phyloP scores from a whole-genome alignment of 495 filamentous ascomycete genomes.

The Podospora pseudocomata region DNA sequence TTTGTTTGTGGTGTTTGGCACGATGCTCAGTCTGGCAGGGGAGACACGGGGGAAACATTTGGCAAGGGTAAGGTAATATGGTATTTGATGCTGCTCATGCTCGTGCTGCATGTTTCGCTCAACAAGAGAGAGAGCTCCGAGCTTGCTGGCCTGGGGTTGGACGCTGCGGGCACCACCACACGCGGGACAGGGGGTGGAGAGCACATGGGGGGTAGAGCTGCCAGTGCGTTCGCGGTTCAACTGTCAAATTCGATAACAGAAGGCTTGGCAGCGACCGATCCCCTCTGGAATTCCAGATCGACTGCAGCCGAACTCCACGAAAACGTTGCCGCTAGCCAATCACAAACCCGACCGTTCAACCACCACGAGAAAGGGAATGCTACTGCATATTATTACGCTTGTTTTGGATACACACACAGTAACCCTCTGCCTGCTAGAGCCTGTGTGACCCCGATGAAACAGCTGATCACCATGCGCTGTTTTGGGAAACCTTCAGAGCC shows the following conservation, averaged over 20 bases:
- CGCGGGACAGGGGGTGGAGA: neutral
- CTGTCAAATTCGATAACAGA: constrained; percentile 1
- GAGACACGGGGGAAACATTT: neutral
- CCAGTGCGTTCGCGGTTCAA: no score
- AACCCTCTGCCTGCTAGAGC: neutral
- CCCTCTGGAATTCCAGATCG: constrained; percentile 5
- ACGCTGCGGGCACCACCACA: neutral
- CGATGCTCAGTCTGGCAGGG: neutral
- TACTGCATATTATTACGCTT: neutral
- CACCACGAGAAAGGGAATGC: neutral
- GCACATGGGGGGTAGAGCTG: no score
- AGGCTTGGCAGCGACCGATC: constrained; percentile 12
- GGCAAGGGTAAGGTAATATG: neutral
- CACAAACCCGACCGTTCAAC: neutral
- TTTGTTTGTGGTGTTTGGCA: constrained; percentile 1
- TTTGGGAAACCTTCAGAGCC: neutral
- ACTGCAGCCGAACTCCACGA: neutral
- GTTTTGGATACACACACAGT: neutral
- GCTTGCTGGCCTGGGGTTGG: constrained; percentile 1
- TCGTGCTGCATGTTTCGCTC: neutral
- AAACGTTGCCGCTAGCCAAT: neutral
- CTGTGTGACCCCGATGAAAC: neutral
- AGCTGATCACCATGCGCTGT: neutral
- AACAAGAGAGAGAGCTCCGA: constrained; percentile 1
- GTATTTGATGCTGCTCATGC: neutral